phyloP scores from a whole-genome alignment of 805 yeast species.

The Vanderwaltozyma polyspora region DNA sequence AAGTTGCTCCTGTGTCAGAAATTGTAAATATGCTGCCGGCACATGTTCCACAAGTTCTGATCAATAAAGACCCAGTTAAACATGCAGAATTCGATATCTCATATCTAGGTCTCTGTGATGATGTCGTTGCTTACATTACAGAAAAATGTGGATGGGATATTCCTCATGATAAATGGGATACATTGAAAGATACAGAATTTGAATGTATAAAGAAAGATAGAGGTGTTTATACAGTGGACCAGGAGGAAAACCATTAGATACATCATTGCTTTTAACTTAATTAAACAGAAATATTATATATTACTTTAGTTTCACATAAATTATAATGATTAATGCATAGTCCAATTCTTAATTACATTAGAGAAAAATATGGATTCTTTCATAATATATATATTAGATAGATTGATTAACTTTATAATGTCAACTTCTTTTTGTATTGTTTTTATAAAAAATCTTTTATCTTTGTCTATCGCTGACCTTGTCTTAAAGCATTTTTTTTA shows the following conservation, averaged over 20 bases:
- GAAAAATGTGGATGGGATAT: constrained; percentile 50
- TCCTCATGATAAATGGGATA: constrained; percentile 38
- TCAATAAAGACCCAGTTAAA: constrained; percentile 63
- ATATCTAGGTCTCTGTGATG: constrained; percentile 74
- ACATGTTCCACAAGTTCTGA: constrained; percentile 66
- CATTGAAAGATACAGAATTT: constrained; percentile 16
- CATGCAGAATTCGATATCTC: constrained; percentile 74
- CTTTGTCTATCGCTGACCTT: too few species aligned
- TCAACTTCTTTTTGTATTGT: too few species aligned
- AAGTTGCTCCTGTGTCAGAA: constrained; percentile 86
- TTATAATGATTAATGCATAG: too few species aligned
- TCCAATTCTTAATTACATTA: too few species aligned
- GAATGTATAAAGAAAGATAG: constrained; percentile 16
- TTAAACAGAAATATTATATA: not conserved
- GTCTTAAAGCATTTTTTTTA: too few species aligned
- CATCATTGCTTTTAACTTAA: not conserved
- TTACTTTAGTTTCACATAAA: too few species aligned
- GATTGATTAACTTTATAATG: too few species aligned
- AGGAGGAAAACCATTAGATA: not conserved
- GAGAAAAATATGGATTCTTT: too few species aligned
- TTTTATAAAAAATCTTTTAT: too few species aligned
- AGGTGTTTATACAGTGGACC: constrained; percentile 20
- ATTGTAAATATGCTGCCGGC: constrained; percentile 61
- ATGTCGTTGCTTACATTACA: constrained; percentile 55
- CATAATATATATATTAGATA: too few species aligned